These are phyloP conservation scores for Salix purpurea DNA, from an alignment of 345 rosid genomes.

Conservation along the genomic window DNA sequence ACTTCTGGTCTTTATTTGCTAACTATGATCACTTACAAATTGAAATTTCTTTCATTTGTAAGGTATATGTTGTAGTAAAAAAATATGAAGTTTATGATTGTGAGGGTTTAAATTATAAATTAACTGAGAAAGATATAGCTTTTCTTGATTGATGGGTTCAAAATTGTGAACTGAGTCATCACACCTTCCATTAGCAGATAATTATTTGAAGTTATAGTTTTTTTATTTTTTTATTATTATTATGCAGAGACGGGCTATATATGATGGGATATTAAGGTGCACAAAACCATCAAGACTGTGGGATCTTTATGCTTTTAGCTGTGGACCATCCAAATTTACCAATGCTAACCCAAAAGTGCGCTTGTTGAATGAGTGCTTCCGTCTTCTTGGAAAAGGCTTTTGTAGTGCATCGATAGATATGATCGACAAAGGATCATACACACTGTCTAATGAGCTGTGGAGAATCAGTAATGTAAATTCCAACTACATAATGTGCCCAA, in stretches of 20 bases:
- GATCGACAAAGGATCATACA: conserved; percentile 63
- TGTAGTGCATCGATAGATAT: conserved; percentile 55
- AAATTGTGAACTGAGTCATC: not conserved
- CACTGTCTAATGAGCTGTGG: conserved; percentile 76
- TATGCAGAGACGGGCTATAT: conserved; percentile 65
- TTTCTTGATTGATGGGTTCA: not conserved
- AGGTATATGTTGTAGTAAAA: not conserved
- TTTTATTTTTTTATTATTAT: not conserved
- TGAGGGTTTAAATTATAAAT: not conserved
- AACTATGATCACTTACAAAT: not conserved
- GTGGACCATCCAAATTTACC: conserved; percentile 65
- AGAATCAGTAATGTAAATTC: conserved; percentile 73
- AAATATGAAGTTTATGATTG: not conserved
- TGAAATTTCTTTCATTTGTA: not conserved
- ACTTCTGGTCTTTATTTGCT: not conserved
- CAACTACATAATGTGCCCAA: conserved; percentile 65
- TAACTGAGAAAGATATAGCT: not conserved
- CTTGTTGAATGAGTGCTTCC: conserved; percentile 84
- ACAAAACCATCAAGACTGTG: conserved; percentile 62
- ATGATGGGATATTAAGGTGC: conserved; percentile 56
- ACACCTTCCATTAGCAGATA: not conserved
- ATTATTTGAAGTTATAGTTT: not conserved
- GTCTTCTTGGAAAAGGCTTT: conserved; percentile 70
- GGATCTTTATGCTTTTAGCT: conserved; percentile 83
- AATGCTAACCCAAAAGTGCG: conserved; percentile 76